Evolutionary conservation across 1,284 basidiomycete species (phyloP), one percentile per base, ranked within the genome.

Genomic region (Tetrapyrgos nigripes): DNA sequence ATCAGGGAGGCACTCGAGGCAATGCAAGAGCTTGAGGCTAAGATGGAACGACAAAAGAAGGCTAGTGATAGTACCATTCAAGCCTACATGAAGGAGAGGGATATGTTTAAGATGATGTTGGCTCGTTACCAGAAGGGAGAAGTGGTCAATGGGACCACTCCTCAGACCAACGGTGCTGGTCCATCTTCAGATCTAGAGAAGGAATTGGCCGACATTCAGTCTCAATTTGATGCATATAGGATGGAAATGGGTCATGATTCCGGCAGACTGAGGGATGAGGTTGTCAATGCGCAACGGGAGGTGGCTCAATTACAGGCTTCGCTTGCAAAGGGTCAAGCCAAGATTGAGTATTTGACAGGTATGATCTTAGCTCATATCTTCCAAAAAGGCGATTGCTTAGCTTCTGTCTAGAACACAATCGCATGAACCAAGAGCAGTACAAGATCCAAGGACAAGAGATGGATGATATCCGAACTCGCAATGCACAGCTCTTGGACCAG

Each of bases 1-100:
- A 83, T 98, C 13, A 83, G 84, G 50, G 93, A 98, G 73, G 96
- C 96, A 0, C 90, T 93, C 61, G 88, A 92, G 57, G 89, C 93
- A 1, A 94, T 98, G 65, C 84, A 89, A 61, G 85, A 88, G 27
- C 80, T 98, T 28, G 88, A 90, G 37, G 80, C 84, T 23, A 88
- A 96, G 70, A 77, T 98, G 1, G 87, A 87, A 67, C 82, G 74
- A 62, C 86, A 89, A 70, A 87, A 87, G 74, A 84, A 85, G 71
- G 82, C 81, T 68, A 83, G 84, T 68, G 89, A 94, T 46, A 79
- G 79, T 43, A 84, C 89, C 57, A 86, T 92, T 50, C 89, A 91
- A 64, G 89, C 93, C 23, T 90, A 92, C 61, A 84, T 88, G 67
- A 91, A 93, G 71, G 97, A 98, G 72, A 82, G 94, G 3, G 97